Conservation (phyloP, 2,329 filamentous ascomycete genomes). For the Coniochaeta ligniaria region DNA sequence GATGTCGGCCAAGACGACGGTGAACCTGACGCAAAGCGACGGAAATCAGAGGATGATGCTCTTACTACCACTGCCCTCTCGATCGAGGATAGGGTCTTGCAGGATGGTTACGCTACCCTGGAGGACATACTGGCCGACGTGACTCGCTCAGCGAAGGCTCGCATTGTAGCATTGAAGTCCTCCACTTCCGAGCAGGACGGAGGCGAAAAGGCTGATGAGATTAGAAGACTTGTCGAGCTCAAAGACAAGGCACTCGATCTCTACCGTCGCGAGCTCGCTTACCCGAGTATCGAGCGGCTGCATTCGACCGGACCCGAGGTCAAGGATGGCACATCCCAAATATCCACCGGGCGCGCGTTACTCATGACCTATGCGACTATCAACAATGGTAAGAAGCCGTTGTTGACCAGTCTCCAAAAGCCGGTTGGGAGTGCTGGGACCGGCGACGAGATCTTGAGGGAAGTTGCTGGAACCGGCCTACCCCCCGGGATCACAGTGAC, state of each 20-base stretch:
- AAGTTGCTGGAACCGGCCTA: constrained; percentile 57
- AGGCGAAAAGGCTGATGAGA: constrained; percentile 22
- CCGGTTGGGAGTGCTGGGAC: constrained; percentile 22
- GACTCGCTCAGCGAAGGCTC: constrained; percentile 20
- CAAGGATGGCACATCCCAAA: constrained; percentile 29
- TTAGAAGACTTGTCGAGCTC: constrained; percentile 45
- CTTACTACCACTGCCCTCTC: constrained; percentile 22
- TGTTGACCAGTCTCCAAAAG: constrained; percentile 79
- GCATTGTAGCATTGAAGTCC: constrained; percentile 39
- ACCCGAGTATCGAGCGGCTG: constrained; percentile 32
- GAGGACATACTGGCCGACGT: constrained; percentile 59
- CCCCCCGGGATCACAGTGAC: constrained; percentile 69
- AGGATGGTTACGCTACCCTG: constrained; percentile 48
- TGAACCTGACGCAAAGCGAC: constrained; percentile 53
- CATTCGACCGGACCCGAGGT: constrained; percentile 26
- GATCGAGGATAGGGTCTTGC: constrained; percentile 47
- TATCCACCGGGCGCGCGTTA: constrained; percentile 30
- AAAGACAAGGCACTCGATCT: constrained; percentile 56
- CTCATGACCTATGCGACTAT: neutral
- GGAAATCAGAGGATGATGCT: constrained; percentile 46
- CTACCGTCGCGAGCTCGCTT: constrained; percentile 52
- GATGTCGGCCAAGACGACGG: constrained; percentile 29
- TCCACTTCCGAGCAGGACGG: constrained; percentile 11
- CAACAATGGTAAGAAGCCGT: constrained; percentile 42
- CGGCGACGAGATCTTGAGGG: constrained; percentile 21